These are phyloP conservation scores for Senecio squalidus DNA, from an alignment of 140 eudicot genomes.

Conservation along the genomic window DNA sequence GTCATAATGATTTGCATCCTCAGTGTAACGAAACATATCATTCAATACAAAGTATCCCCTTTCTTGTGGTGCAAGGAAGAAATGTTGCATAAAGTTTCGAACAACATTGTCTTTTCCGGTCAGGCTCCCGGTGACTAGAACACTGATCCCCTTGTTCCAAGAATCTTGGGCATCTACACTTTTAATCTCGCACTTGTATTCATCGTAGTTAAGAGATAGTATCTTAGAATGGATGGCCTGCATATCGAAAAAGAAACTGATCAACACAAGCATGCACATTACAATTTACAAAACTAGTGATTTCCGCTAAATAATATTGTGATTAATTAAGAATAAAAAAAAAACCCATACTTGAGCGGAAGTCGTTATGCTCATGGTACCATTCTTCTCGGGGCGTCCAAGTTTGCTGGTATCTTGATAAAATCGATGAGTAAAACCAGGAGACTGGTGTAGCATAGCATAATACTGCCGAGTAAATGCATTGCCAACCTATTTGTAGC, in stretches of 20 bases:
- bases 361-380: constrained; percentile 59
- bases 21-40: constrained; percentile 76
- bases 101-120: constrained; percentile 48
- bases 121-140: constrained; percentile 73
- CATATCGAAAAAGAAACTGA: constrained; percentile 6
- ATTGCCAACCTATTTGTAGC: constrained; percentile 59
- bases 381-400: constrained; percentile 83
- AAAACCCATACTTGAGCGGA: constrained; percentile 52
- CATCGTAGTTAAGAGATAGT: constrained; percentile 58
- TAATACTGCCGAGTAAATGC: constrained; percentile 86
- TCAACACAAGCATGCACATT: too few relatives aligned
- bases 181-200: constrained; percentile 62
- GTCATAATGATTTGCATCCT: constrained; percentile 19
- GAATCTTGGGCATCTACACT: constrained; percentile 91
- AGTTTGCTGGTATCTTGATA: constrained; percentile 83
- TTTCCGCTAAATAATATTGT: too few relatives aligned
- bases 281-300: too few relatives aligned
- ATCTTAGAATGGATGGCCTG: constrained; percentile 82
- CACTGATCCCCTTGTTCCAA: constrained; percentile 63
- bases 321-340: too few relatives aligned
- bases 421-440: constrained; percentile 61
- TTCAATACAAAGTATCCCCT: constrained; percentile 85
- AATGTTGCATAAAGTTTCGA: constrained; percentile 57
- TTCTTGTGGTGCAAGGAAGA: constrained; percentile 98
- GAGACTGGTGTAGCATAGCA: constrained; percentile 73